Evolutionary conservation across 371 early-diverging fungal species (phyloP).

Genomic region (Coemansia sp.): DNA sequence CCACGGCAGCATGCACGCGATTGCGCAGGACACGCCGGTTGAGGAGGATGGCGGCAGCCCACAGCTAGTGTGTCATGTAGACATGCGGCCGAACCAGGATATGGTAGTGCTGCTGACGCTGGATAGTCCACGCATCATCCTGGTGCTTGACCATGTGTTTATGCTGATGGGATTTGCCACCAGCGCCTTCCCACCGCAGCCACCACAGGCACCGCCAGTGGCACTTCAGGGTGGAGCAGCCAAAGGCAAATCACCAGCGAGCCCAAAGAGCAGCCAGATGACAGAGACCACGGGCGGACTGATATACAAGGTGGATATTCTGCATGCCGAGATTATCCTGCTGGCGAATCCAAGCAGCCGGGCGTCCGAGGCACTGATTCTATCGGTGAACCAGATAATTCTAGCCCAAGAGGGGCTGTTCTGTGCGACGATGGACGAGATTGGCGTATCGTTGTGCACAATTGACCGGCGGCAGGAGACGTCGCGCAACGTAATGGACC

Average conservation of each 20-base stretch:
- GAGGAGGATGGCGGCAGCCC: slow-evolving; percentile 53
- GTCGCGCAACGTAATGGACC: slow-evolving; percentile 80
- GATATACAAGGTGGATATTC: slow-evolving; percentile 71
- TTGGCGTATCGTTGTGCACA: slow-evolving; percentile 89
- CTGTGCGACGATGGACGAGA: slow-evolving; percentile 71
- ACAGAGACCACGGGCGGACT: slow-evolving; percentile 18
- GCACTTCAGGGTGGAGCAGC: background rate
- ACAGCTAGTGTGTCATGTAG: slow-evolving; percentile 65
- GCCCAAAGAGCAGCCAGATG: background rate
- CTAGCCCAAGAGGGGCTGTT: slow-evolving; percentile 74
- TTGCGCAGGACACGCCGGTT: slow-evolving; percentile 40
- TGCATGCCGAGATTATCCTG: slow-evolving; percentile 84
- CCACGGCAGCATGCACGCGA: slow-evolving; percentile 42
- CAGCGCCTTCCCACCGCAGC: slow-evolving; percentile 38
- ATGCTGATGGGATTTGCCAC: slow-evolving; percentile 41
- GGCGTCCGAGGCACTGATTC: slow-evolving; percentile 84
- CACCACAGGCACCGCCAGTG: background rate
- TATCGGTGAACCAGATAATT: slow-evolving; percentile 76
- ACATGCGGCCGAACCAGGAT: slow-evolving; percentile 48
- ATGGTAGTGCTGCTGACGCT: slow-evolving; percentile 66
- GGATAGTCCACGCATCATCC: slow-evolving; percentile 78
- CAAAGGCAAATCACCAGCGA: background rate
- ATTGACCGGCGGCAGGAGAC: slow-evolving; percentile 83
- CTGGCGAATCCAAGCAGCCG: slow-evolving; percentile 73
- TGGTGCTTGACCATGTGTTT: slow-evolving; percentile 70